Percentiles rank a stretch among this genome's conserved stretches.
phyloP scores from a whole-genome alignment of 768 basidiomycete species.

The Lentinula boryana region DNA sequence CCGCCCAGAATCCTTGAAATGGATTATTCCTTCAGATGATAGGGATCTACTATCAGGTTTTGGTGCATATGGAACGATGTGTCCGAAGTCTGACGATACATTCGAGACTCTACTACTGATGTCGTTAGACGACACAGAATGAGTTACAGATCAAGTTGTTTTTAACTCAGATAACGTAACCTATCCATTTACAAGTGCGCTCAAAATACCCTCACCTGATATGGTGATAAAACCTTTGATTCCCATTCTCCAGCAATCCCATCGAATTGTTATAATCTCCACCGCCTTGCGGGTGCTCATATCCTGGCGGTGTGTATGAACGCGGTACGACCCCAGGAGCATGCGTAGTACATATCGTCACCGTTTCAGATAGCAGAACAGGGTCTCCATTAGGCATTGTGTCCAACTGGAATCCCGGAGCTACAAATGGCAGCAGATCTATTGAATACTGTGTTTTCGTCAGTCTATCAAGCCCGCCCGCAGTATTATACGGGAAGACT shows the following conservation, averaged over 20 bases:
- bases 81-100: constrained; percentile 55
- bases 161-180: too few relatives aligned
- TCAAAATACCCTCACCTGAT: not conserved
- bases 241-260: constrained; percentile 50
- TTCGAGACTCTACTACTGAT: constrained; percentile 64
- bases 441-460: constrained; percentile 25
- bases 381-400: not conserved
- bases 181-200: not conserved
- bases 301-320: constrained; percentile 50
- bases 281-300: constrained; percentile 31
- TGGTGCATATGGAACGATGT: constrained; percentile 38
- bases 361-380: constrained; percentile 1
- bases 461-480: not conserved
- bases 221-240: constrained; percentile 25
- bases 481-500: not conserved
- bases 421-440: constrained; percentile 26
- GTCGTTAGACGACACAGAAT: constrained; percentile 22
- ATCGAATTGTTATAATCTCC: constrained; percentile 44
- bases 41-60: constrained; percentile 50
- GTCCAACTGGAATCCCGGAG: constrained; percentile 23
- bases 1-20: constrained; percentile 48
- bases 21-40: constrained; percentile 49
- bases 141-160: not conserved
- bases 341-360: constrained; percentile 17
- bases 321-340: constrained; percentile 30